A percentile compares a stretch with the other conserved stretches of the same genome.
Evolutionary conservation across 306 rosid species (phyloP).

Genomic region (Gillenia trifoliata): DNA sequence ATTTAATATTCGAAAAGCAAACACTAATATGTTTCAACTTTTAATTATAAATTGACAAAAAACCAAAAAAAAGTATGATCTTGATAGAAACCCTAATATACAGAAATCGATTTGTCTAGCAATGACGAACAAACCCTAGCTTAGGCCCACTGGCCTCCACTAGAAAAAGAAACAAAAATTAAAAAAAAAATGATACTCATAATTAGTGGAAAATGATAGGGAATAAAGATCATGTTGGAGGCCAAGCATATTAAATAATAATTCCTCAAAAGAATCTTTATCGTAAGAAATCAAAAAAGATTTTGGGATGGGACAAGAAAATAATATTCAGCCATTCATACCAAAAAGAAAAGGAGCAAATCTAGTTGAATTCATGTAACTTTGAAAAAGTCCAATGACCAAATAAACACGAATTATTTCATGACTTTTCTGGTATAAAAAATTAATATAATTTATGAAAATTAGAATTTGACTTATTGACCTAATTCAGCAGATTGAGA

Average conservation of each 20-base stretch:
- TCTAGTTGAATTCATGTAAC: not conserved
- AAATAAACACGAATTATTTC: not conserved
- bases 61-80: not conserved
- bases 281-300: not conserved
- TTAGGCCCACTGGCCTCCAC: not conserved
- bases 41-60: not conserved
- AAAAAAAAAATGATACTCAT: not conserved
- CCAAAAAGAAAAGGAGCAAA: not conserved
- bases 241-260: not conserved
- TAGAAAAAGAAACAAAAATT: too few species aligned
- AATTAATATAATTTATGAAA: too few species aligned
- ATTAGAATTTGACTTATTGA: too few species aligned
- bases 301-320: not conserved
- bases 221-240: not conserved
- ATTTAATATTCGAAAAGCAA: too few species aligned
- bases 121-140: too few species aligned
- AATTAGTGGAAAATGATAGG: conserved; percentile 3
- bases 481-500: not conserved
- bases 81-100: not conserved
- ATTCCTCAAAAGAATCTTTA: not conserved
- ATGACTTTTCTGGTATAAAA: too few species aligned
- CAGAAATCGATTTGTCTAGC: not conserved
- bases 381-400: not conserved
- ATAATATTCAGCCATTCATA: not conserved
- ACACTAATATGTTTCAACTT: too few species aligned